Evolutionary conservation across 129 eudicot species (phyloP), one percentile per base, ranked within the genome.

Genomic region (Tagetes erecta): DNA sequence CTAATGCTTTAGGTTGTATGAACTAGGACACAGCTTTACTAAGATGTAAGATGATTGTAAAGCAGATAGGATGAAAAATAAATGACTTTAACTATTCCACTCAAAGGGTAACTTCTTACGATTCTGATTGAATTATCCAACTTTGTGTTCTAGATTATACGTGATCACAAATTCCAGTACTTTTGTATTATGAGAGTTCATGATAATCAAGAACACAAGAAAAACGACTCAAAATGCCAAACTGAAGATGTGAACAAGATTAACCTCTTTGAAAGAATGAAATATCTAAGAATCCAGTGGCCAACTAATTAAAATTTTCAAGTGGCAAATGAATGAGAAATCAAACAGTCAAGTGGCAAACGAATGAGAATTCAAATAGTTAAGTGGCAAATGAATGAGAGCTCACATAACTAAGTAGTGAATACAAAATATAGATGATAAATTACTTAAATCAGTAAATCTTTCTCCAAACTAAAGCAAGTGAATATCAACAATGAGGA

Each of bases 191-290:
- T 68, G 67, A 11, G 37, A 35, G 63, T 57, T 57, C 42, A 35
- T 33, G 42, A 72, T 57, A 40, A 56, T 57, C 55, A 40, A 13
- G 5, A 57, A 42, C 44, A 57, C 76, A 72, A 72, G 27, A 37
- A 38, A 39, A 41, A 7, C 42, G 35, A 44, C 41, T 42, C 49
- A 36, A 53, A 14, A 70, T 39, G 55, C 46, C 35, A 5, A 2
- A 44, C 38, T 13, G 13, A 51, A 50, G 36, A 70, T n/a, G 63
- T 13, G 45, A 51, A 6, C 49, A 8, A 51, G 47, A 70, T 52
- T 52, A 70, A 30, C 71, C 57, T 31, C 27, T 51, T n/a, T 47
- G 52, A 51, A 14, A 51, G 7, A n/a, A n/a, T 51, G 57, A 51
- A 4, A 51, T n/a, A 51, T 51, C 57, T 51, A 30, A 51, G n/a